A percentile compares a stretch with the other conserved stretches of the same genome.
phyloP scores from a whole-genome alignment of 208 protist genomes.

The Wallacemonas sp. region DNA sequence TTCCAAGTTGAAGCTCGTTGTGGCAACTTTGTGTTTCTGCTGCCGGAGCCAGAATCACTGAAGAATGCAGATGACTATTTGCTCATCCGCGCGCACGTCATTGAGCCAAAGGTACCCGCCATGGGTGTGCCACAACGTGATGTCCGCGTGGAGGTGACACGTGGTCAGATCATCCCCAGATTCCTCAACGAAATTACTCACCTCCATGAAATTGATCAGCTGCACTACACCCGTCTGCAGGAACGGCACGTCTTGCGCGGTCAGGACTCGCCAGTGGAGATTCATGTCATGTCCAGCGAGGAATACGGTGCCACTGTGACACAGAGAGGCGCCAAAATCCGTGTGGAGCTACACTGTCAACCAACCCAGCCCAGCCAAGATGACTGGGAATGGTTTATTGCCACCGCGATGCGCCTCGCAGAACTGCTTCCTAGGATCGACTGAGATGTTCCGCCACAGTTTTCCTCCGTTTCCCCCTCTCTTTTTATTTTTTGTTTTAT shows the following conservation, averaged over 20 bases:
- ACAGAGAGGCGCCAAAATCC: neutral
- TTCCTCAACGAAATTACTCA: neutral
- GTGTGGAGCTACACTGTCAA: constrained; percentile 5
- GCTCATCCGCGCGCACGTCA: neutral
- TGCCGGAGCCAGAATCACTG: neutral
- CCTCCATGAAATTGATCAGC: neutral
- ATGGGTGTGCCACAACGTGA: neutral
- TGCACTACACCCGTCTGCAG: neutral
- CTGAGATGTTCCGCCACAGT: too few relatives aligned
- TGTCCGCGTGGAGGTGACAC: neutral
- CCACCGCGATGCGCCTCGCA: neutral
- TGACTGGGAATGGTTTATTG: neutral
- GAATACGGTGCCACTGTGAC: neutral
- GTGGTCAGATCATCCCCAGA: neutral
- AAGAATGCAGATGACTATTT: neutral
- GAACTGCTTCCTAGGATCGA: too few relatives aligned
- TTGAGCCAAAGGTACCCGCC: neutral
- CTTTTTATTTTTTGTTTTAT: too few relatives aligned
- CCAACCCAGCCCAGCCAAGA: neutral
- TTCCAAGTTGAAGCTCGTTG: neutral
- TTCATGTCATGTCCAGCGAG: constrained; percentile 6
- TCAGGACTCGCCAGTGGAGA: neutral
- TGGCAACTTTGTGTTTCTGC: constrained; percentile 5
- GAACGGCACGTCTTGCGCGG: neutral
- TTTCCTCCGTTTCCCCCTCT: too few relatives aligned